Percentiles rank a stretch among this genome's conserved stretches.
phyloP scores from a whole-genome alignment of 768 basidiomycete species.

The Lactifluus piperatus region DNA sequence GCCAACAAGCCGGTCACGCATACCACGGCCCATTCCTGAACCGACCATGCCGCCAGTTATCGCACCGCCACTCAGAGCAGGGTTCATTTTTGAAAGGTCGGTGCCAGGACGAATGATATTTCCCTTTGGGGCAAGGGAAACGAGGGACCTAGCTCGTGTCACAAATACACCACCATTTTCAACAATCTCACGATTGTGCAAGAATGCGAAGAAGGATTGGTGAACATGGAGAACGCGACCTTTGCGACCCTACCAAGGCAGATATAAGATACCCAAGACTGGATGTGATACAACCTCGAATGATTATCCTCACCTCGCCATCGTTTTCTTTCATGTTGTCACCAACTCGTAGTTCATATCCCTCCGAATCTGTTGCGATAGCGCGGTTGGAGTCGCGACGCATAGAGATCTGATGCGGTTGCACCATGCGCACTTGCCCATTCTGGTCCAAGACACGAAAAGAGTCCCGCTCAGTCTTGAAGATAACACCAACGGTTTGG shows the following conservation, averaged over 20 bases:
- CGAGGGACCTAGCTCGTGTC: constrained; percentile 72
- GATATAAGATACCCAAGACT: constrained; percentile 5
- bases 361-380: constrained; percentile 84
- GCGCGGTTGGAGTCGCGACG: constrained; percentile 72
- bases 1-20: constrained; percentile 77
- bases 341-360: constrained; percentile 75
- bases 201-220: constrained; percentile 88
- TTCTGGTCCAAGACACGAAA: constrained; percentile 96
- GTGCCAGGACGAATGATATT: constrained; percentile 53
- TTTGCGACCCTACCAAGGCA: constrained; percentile 57
- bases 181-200: constrained; percentile 82
- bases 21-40: constrained; percentile 73
- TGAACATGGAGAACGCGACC: constrained; percentile 90
- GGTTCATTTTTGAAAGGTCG: constrained; percentile 91
- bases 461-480: constrained; percentile 91
- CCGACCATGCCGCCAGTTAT: constrained; percentile 70
- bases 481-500: constrained; percentile 94
- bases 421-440: constrained; percentile 79
- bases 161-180: constrained; percentile 97
- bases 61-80: constrained; percentile 51
- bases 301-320: constrained; percentile 53
- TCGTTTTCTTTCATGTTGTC: constrained; percentile 92
- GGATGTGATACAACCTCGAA: background rate
- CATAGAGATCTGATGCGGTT: constrained; percentile 93
- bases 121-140: constrained; percentile 81